Evolutionary conservation across 371 early-diverging fungal genomes (phyloP).

Genomic region (Mycotypha africana): DNA sequence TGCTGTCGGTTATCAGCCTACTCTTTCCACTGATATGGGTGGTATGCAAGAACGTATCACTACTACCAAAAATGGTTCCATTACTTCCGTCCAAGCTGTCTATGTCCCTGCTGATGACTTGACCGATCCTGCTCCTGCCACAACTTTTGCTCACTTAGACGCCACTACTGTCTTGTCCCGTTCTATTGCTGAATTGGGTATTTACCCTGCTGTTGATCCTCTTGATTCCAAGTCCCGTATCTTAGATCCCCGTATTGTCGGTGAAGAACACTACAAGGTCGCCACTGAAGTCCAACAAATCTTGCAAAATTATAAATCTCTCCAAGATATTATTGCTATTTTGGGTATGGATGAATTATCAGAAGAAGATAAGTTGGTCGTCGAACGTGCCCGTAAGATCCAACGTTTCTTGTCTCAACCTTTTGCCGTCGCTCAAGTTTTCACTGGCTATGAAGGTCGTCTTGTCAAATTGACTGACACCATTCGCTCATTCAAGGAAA

Average conservation of each 20-base stretch:
- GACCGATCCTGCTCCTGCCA: constrained; percentile 98
- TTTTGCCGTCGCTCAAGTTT: constrained; percentile 89
- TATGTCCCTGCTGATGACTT: constrained; percentile 98
- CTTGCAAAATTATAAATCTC: constrained; percentile 92
- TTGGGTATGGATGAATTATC: constrained; percentile 94
- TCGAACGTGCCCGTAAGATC: constrained; percentile 88
- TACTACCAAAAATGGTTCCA: constrained; percentile 99
- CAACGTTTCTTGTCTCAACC: constrained; percentile 96
- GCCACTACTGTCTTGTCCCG: constrained; percentile 98
- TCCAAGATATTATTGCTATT: constrained; percentile 96
- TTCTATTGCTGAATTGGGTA: constrained; percentile 96
- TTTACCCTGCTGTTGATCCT: constrained; percentile 98
- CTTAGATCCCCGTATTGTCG: constrained; percentile 92
- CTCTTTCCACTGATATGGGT: constrained; percentile 94
- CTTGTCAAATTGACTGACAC: constrained; percentile 87
- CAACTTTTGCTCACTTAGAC: constrained; percentile 97
- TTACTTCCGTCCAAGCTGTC: constrained; percentile 96
- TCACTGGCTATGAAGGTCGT: constrained; percentile 93
- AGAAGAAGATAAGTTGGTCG: constrained; percentile 93
- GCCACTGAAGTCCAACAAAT: constrained; percentile 93
- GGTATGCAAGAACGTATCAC: constrained; percentile 98
- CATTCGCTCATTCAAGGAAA: constrained; percentile 91
- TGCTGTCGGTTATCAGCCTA: constrained; percentile 99
- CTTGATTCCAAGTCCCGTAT: constrained; percentile 96
- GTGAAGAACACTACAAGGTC: constrained; percentile 88